A percentile compares a stretch with the other conserved stretches of the same genome.
Evolutionary conservation across 1,284 basidiomycete species (phyloP).

Genomic region (Phylloboletellus chloephorus): DNA sequence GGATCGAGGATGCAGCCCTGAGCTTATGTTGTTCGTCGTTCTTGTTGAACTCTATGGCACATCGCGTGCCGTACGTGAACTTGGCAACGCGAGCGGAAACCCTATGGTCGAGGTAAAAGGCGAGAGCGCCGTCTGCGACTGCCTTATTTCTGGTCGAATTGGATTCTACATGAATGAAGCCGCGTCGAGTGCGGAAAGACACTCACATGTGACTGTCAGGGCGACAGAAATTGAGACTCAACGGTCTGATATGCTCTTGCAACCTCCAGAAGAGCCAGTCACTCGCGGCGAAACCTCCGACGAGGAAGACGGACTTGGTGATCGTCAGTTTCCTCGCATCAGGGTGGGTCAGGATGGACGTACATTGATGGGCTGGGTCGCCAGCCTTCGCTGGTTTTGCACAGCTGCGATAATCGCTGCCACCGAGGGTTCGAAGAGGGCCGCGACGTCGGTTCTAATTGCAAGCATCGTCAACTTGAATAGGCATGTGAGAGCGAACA

Average conservation of each 20-base stretch:
- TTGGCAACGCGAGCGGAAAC: constrained; percentile 33
- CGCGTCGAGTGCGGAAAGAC: neutral
- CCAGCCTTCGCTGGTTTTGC: constrained; percentile 26
- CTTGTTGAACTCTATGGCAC: constrained; percentile 25
- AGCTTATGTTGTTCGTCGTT: constrained; percentile 30
- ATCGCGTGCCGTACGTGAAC: constrained; percentile 34
- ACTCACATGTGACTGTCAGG: constrained; percentile 45
- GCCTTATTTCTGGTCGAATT: constrained; percentile 25
- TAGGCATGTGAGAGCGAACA: constrained; percentile 9
- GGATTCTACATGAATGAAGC: neutral
- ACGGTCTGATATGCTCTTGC: constrained; percentile 21
- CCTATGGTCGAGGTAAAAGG: constrained; percentile 34
- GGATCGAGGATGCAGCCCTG: constrained; percentile 21
- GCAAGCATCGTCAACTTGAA: constrained; percentile 16
- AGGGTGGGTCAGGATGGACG: constrained; percentile 2
- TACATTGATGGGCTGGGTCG: constrained; percentile 28
- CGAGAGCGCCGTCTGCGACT: constrained; percentile 35
- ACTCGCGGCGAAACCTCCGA: constrained; percentile 38
- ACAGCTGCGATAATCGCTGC: constrained; percentile 32
- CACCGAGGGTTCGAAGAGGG: constrained; percentile 39
- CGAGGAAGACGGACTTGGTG: constrained; percentile 34
- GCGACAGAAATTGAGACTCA: constrained; percentile 36
- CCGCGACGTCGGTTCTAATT: constrained; percentile 30
- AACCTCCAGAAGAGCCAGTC: constrained; percentile 34
- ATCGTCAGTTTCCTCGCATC: constrained; percentile 5